phyloP scores from a whole-genome alignment of 495 filamentous ascomycete genomes.

The Amphirosellinia nigrospora region DNA sequence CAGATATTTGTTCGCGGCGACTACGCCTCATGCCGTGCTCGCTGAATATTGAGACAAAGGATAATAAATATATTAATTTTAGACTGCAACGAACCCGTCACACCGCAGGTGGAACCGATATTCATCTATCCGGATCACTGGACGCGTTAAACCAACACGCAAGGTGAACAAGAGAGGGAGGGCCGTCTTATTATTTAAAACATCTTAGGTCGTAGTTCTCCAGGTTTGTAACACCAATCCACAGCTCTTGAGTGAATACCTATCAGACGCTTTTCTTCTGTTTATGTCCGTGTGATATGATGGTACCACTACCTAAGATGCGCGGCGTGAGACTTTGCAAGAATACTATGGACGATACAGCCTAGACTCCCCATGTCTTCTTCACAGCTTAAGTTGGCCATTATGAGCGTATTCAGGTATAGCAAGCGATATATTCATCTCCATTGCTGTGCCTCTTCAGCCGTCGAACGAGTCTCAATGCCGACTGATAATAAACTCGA shows the following conservation, averaged over 20 bases:
- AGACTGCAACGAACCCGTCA: conserved; percentile 14
- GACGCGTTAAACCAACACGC: conserved; percentile 3
- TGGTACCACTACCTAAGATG: not conserved
- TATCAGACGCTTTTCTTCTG: not conserved
- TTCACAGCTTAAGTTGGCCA: not conserved
- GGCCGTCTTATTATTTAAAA: not conserved
- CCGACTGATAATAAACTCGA: not conserved
- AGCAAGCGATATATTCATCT: not conserved
- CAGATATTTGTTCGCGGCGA: not conserved
- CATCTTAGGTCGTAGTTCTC: not conserved
- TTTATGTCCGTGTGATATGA: not conserved
- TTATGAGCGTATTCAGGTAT: too few relatives aligned
- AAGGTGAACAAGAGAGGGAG: not conserved
- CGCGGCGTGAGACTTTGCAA: not conserved
- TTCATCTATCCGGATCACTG: conserved; percentile 3
- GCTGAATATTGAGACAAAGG: not conserved
- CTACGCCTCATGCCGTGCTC: not conserved
- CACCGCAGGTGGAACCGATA: conserved; percentile 11
- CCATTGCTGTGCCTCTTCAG: not conserved
- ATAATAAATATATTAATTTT: not conserved
- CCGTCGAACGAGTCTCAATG: not conserved
- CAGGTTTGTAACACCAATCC: not conserved
- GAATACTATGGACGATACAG: not conserved
- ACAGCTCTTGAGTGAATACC: not conserved
- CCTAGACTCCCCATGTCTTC: not conserved